Evolutionary conservation across 2,329 filamentous ascomycete genomes (phyloP), one percentile per base, ranked within the genome.

Genomic region (Coniochaeta sp.): DNA sequence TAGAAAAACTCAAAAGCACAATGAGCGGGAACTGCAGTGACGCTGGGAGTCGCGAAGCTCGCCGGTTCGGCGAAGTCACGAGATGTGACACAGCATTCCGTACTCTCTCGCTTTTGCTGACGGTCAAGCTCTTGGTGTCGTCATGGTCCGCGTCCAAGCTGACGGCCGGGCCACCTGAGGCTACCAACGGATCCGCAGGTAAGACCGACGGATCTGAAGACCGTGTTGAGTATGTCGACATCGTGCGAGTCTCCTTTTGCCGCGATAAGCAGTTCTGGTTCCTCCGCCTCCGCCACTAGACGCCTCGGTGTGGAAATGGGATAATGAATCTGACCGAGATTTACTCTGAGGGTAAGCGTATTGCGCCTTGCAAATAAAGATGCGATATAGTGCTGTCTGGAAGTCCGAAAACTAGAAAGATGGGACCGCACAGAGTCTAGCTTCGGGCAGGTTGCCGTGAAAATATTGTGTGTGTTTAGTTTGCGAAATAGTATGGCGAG

Each of bases 1-100:
- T 74, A 34, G 79, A 76, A 61, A 93, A 78, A 73, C 80, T 86
- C 65, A 85, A 69, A 22, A 79, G 68, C 10, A 80, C 76, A 22
- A 81, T 74, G 4, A 85, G 73, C 9, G 81, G 82, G 65, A 86
- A 85, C 61, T 79, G 77, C n/a, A 79, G 64, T 14, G 69, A 62
- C 10, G 62, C 62, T 3, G 82, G 81, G 26, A 85, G 67, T 65
- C 71, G 75, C 19, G 75, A 72, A 55, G 58, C 60, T 59, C 57
- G 62, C 30, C 62, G 59, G 58, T 24, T 42, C 17, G 55, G 55
- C 4, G 36, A 28, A n/a, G 22, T 52, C 2, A 52, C 47, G 22
- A 52, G 24, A 22, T 28, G 19, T 9, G 47, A 52, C 22, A 52
- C 47, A 5, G 47, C 47, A 10, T 52, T 52, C 6, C 19, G 47